Conservation (phyloP, 202 grass and related monocot species). For the Setaria italica region DNA sequence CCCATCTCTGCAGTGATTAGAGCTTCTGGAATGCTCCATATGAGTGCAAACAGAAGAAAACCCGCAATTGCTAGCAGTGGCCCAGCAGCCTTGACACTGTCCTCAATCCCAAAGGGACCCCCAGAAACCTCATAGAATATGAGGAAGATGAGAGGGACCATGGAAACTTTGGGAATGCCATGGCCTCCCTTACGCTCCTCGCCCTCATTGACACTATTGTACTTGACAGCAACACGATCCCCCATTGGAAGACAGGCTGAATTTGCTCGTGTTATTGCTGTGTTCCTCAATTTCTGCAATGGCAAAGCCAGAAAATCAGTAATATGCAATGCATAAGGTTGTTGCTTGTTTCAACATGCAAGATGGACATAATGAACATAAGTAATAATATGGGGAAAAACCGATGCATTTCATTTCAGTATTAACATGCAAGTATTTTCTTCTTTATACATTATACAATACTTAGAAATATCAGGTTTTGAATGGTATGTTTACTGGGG, state of each 20-base stretch:
- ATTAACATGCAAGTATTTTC: neutral
- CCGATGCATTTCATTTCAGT: neutral
- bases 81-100: constrained; percentile 71
- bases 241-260: constrained; percentile 55
- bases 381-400: neutral
- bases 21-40: constrained; percentile 77
- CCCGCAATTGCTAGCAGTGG: constrained; percentile 71
- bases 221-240: constrained; percentile 28
- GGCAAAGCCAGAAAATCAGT: constrained; percentile 21
- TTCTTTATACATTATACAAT: constrained; percentile 15
- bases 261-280: constrained; percentile 46
- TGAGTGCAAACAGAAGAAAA: constrained; percentile 63
- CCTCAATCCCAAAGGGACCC: constrained; percentile 80
- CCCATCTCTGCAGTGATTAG: constrained; percentile 86
- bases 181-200: constrained; percentile 48
- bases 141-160: constrained; percentile 70
- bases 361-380: neutral
- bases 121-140: constrained; percentile 84
- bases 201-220: neutral
- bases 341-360: constrained; percentile 8
- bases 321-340: neutral
- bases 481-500: neutral
- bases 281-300: constrained; percentile 63
- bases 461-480: constrained; percentile 22
- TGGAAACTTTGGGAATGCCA: constrained; percentile 65